Evolutionary conservation across 805 yeast species (phyloP), one percentile per base, ranked within the genome.

Genomic region (Komagataella ulmi): DNA sequence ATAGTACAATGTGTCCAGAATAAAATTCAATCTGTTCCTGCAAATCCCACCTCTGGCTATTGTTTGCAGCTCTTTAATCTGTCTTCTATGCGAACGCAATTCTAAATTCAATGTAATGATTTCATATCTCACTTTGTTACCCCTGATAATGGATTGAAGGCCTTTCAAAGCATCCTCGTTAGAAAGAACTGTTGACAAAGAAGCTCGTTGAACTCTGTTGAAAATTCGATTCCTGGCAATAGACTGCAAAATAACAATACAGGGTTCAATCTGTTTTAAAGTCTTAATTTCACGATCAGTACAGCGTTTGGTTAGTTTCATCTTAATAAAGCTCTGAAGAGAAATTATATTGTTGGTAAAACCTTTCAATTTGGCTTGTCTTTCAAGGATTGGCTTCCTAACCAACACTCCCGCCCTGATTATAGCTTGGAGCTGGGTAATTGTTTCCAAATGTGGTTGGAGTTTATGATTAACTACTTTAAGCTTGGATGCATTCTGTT

Each of bases 31-130:
- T 44, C 63, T 64, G 3, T 69, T 66, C 55, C 81, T 65, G 7
- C 70, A 54, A 17, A 71, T 60, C 0, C 73, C 80, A 30, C 77
- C 80, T 56, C 79, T 62, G 1, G 66, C 65, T 45, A 75, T 65
- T 17, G 70, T 61, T 56, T 75, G 79, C 4, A 75, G 58, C 44
- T 71, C 75, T 12, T 49, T n/a, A 2, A 59, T 44, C 40, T 30
- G 40, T 8, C 40, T 30, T 30, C 40, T 30, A 30, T 30, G 40
- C 1, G 40, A 30, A 14, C 40, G 40, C 40, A 30, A 30, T 30
- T 30, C 14, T 14, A 30, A 14, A 14, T 54, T 44, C 7, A 50
- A 47, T 50, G 60, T 56, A 3, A 52, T 36, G 8, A 49, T 49
- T n/a, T 59, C 54, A 50, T 66, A 56, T 17, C 54, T 14, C 7